Evolutionary conservation across 805 yeast genomes (phyloP).

Genomic region (Pichia exigua): DNA sequence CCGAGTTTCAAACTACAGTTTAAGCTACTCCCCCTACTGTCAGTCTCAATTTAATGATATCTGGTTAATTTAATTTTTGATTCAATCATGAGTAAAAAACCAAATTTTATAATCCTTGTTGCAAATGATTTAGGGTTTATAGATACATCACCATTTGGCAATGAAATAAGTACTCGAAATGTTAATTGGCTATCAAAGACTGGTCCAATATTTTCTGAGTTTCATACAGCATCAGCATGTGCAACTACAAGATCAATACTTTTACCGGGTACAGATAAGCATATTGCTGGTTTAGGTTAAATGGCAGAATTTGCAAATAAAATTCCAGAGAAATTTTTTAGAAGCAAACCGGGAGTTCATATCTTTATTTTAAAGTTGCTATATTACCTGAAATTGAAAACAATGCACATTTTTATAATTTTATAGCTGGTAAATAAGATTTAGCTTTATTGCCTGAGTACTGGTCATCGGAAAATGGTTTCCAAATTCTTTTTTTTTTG

Average conservation of each 20-base stretch:
- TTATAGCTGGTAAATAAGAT: conserved; percentile 57
- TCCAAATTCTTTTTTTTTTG: conserved; percentile 41
- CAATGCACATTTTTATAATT: conserved; percentile 42
- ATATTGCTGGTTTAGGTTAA: conserved; percentile 53
- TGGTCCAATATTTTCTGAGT: conserved; percentile 47
- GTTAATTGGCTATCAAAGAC: conserved; percentile 34
- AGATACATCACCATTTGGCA: conserved; percentile 46
- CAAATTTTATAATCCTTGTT: conserved; percentile 47
- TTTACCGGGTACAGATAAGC: conserved; percentile 54
- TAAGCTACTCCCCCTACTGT: too few species aligned
- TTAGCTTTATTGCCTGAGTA: conserved; percentile 40
- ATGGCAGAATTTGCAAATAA: conserved; percentile 41
- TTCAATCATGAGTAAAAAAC: conserved; percentile 23
- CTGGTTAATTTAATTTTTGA: too few species aligned
- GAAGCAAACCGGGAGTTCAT: conserved; percentile 46
- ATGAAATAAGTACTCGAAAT: conserved; percentile 51
- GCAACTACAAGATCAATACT: conserved; percentile 60
- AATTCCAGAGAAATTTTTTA: conserved; percentile 33
- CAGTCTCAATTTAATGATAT: too few species aligned
- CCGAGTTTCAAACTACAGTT: too few species aligned
- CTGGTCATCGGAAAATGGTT: conserved; percentile 44
- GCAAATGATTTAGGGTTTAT: conserved; percentile 60
- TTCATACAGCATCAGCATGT: conserved; percentile 58
- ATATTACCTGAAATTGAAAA: conserved; percentile 44
- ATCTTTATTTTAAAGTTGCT: conserved; percentile 42